Conservation (phyloP, 805 yeast species). For the Scheffersomyces stipitis region DNA sequence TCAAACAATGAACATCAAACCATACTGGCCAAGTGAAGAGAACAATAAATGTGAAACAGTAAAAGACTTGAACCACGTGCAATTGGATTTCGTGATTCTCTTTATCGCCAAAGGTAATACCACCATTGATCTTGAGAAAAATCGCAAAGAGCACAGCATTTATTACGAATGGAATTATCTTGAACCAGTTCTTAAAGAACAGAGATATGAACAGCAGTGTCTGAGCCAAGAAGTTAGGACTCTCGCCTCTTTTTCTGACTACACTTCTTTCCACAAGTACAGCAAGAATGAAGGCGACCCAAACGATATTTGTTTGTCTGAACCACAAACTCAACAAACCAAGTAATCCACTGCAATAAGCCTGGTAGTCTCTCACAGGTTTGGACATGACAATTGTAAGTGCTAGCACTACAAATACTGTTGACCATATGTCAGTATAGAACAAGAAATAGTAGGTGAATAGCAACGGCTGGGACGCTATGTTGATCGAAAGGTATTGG, state of each 20-base stretch:
- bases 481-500: conserved; percentile 26
- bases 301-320: conserved; percentile 88
- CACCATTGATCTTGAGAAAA: conserved; percentile 70
- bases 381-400: conserved; percentile 44
- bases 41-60: conserved; percentile 64
- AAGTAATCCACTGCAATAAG: conserved; percentile 47
- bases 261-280: conserved; percentile 52
- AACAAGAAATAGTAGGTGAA: conserved; percentile 72
- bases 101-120: conserved; percentile 90
- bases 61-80: conserved; percentile 80
- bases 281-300: conserved; percentile 68
- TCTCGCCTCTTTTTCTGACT: conserved; percentile 19
- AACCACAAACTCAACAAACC: conserved; percentile 68
- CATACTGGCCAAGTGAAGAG: conserved; percentile 76
- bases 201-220: conserved; percentile 12
- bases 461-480: conserved; percentile 63
- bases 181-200: conserved; percentile 16
- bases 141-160: conserved; percentile 53
- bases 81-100: conserved; percentile 72
- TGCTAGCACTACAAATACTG: conserved; percentile 61
- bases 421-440: conserved; percentile 94
- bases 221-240: conserved; percentile 13
- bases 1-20: conserved; percentile 47
- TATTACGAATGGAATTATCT: conserved; percentile 48
- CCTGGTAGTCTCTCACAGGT: conserved; percentile 19